Evolutionary conservation across 306 rosid genomes (phyloP).

Genomic region (Castanopsis chinensis): DNA sequence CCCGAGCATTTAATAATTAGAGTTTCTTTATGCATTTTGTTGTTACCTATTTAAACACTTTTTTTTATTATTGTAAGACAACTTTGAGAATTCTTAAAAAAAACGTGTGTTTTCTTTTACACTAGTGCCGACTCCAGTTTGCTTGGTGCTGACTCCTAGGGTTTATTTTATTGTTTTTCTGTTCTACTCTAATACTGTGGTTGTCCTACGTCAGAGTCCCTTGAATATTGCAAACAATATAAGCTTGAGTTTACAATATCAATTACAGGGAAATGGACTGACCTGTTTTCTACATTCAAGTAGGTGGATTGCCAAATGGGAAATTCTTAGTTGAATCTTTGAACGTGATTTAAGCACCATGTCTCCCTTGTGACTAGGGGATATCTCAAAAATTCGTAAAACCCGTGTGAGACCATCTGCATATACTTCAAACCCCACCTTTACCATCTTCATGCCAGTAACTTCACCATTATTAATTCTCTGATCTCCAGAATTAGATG

Average conservation of each 20-base stretch:
- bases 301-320: slow-evolving; percentile 62
- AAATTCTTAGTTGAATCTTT: slow-evolving; percentile 69
- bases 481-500: slow-evolving; percentile 39
- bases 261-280: slow-evolving; percentile 7
- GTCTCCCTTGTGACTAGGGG: slow-evolving; percentile 55
- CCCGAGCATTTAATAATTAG: too few species aligned
- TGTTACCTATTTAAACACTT: too few species aligned
- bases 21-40: too few species aligned
- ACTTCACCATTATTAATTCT: slow-evolving; percentile 25
- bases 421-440: slow-evolving; percentile 84
- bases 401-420: slow-evolving; percentile 96
- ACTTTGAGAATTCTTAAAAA: too few species aligned
- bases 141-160: too few species aligned
- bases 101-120: too few species aligned
- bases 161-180: too few species aligned
- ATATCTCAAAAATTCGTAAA: slow-evolving; percentile 71
- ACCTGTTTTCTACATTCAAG: slow-evolving; percentile 79
- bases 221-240: not conserved
- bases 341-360: slow-evolving; percentile 39
- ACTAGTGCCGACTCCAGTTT: too few species aligned
- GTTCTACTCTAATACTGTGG: too few species aligned
- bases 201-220: too few species aligned
- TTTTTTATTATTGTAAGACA: too few species aligned
- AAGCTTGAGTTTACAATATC: not conserved
- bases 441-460: slow-evolving; percentile 46